These are phyloP conservation scores for Colletotrichum sansevieriae DNA, from an alignment of 2,329 filamentous ascomycete genomes.

Conservation along the genomic window DNA sequence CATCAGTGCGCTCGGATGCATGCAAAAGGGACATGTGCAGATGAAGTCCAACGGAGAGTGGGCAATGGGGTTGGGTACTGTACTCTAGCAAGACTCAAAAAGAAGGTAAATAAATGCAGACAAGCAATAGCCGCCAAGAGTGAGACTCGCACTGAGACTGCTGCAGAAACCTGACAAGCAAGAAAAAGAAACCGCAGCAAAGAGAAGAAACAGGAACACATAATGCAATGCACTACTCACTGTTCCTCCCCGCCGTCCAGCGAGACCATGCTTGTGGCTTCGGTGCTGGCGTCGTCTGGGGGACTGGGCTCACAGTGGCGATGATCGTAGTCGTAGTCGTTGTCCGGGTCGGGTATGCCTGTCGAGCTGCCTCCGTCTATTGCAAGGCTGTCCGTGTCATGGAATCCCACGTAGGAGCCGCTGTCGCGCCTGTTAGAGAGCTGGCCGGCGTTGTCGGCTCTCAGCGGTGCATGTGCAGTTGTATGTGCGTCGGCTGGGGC, in stretches of 20 bases:
- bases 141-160: conserved; percentile 22
- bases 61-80: not conserved
- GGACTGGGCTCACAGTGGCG: conserved; percentile 3
- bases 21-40: conserved; percentile 13
- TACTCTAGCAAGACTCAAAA: not conserved
- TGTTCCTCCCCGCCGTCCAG: conserved; percentile 19
- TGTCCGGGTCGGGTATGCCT: conserved; percentile 33
- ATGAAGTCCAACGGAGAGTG: conserved; percentile 16
- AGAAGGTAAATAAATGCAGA: not conserved
- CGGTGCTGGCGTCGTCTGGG: conserved; percentile 21
- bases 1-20: conserved; percentile 30
- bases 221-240: not conserved
- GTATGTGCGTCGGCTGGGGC: conserved; percentile 30
- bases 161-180: not conserved
- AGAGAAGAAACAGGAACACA: conserved; percentile 3
- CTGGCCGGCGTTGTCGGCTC: conserved; percentile 48
- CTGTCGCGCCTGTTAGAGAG: conserved; percentile 54
- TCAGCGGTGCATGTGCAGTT: conserved; percentile 42
- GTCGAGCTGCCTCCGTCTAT: conserved; percentile 28
- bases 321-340: not conserved
- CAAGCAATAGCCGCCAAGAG: conserved; percentile 24
- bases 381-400: conserved; percentile 44
- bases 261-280: conserved; percentile 25
- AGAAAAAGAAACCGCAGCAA: conserved; percentile 6
- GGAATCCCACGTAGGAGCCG: conserved; percentile 48